Conservation (phyloP, 495 filamentous ascomycete genomes). For the Astrothelium subdiscretum region DNA sequence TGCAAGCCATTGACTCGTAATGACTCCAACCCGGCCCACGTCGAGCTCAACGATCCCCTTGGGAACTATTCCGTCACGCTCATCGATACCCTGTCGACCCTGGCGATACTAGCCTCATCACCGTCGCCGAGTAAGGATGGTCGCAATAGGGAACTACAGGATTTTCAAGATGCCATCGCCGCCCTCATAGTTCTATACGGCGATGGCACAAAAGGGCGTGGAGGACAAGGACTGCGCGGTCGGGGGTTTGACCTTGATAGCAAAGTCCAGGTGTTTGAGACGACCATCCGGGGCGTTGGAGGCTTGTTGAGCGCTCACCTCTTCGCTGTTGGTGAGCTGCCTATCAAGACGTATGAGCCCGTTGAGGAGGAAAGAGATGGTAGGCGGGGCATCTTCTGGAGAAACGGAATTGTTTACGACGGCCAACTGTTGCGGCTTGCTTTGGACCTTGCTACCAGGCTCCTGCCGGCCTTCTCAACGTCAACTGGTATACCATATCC, state of each 20-base stretch:
- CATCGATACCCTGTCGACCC: constrained; percentile 85
- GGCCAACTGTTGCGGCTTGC: constrained; percentile 82
- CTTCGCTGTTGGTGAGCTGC: constrained; percentile 80
- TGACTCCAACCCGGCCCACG: constrained; percentile 61
- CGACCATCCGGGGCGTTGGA: constrained; percentile 85
- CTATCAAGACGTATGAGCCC: constrained; percentile 62
- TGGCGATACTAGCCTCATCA: constrained; percentile 76
- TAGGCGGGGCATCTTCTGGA: constrained; percentile 54
- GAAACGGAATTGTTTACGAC: constrained; percentile 70
- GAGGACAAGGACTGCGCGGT: constrained; percentile 58
- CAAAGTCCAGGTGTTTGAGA: constrained; percentile 97
- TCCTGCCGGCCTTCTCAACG: constrained; percentile 84
- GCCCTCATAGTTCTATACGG: constrained; percentile 78
- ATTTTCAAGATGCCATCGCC: constrained; percentile 73
- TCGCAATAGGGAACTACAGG: constrained; percentile 39
- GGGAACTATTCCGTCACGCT: constrained; percentile 95
- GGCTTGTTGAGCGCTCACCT: constrained; percentile 86
- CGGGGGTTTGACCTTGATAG: constrained; percentile 91
- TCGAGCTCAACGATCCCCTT: constrained; percentile 88
- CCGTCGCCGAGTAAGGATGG: constrained; percentile 24
- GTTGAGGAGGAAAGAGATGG: constrained; percentile 30
- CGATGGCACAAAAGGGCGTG: constrained; percentile 59
- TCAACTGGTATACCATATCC: constrained; percentile 89
- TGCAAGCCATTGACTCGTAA: constrained; percentile 78
- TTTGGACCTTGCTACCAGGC: constrained; percentile 65